Evolutionary conservation across 1,284 basidiomycete species (phyloP), one percentile per base, ranked within the genome.

Genomic region (Microbotryum scabiosae): DNA sequence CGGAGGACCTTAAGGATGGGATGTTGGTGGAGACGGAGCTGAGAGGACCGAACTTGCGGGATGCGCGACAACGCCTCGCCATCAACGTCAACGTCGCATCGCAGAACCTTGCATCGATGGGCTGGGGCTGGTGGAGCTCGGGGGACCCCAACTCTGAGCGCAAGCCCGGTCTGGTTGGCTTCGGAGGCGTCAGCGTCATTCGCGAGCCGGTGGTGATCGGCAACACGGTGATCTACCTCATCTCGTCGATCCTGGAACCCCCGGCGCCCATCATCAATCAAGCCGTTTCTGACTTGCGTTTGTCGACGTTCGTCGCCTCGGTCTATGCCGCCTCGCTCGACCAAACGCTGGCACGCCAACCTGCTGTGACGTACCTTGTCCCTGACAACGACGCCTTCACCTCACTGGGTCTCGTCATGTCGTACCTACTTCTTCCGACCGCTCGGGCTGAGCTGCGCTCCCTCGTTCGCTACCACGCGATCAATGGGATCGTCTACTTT

Each of bases 361-460:
- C 88, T 0, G 83, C 82, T 10, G 85, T 87, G 5, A 88, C 90
- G 2, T 83, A 92, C 64, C 82, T 99, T 50, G 84, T 96, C 26
- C 96, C 96, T 0, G 84, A 82, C 48, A 97, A 98, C 72, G 75
- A 79, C 30, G 96, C 91, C 0, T 99, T 97, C 78, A 82, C 83
- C 65, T 82, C 85, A 2, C 81, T 97, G 4, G 96, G 96, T 7
- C 81, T 98, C 45, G 86, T 90, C 61, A 92, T 88, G 79, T 83
- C 84, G 32, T 91, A 97, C 74, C 81, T 97, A 16, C 82, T 97
- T 14, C 70, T 79, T 0, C 75, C 78, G 0, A 81, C 85, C 0
- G 80, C 87, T 7, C 88, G 86, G 72, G 75, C 81, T 56, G 90
- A 97, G 72, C 76, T 97, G 51, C 83, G 87, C 68, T 83, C 82